Evolutionary conservation across 495 filamentous ascomycete genomes (phyloP).

Genomic region (Coniosporium apollinis): DNA sequence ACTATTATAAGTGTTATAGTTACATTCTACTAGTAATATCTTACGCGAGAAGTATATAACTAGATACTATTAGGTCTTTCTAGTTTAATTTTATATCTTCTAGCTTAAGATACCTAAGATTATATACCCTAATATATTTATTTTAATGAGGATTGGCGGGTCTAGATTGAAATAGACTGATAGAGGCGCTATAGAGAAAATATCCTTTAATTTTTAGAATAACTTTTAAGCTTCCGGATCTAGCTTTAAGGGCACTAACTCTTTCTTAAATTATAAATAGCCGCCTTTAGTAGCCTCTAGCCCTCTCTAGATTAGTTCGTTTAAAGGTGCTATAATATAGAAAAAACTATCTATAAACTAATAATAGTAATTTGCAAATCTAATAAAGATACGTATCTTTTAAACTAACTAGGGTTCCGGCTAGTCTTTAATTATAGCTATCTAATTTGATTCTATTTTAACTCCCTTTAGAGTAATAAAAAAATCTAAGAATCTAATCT

Average conservation of each 20-base stretch:
- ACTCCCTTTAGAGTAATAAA: conserved; percentile 3
- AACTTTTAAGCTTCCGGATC: too few relatives aligned
- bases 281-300: too few relatives aligned
- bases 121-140: neutral
- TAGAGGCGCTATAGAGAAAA: too few relatives aligned
- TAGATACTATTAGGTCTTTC: neutral
- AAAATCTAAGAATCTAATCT: conserved; percentile 12
- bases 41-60: neutral
- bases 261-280: too few relatives aligned
- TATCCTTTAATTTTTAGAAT: too few relatives aligned
- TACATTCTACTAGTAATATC: neutral
- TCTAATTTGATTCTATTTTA: conserved; percentile 8
- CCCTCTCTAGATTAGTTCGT: too few relatives aligned
- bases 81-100: neutral
- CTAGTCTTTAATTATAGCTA: conserved; percentile 10
- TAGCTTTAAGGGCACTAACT: too few relatives aligned
- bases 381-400: conserved; percentile 11
- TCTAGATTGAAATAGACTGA: too few relatives aligned
- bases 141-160: neutral
- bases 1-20: neutral
- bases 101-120: neutral
- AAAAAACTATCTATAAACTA: conserved; percentile 11
- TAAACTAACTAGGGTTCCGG: conserved; percentile 3
- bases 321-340: conserved; percentile 7
- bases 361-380: conserved; percentile 8